Conservation (phyloP, 169 alveolate genomes). For the Plasmodium reichenowi region DNA sequence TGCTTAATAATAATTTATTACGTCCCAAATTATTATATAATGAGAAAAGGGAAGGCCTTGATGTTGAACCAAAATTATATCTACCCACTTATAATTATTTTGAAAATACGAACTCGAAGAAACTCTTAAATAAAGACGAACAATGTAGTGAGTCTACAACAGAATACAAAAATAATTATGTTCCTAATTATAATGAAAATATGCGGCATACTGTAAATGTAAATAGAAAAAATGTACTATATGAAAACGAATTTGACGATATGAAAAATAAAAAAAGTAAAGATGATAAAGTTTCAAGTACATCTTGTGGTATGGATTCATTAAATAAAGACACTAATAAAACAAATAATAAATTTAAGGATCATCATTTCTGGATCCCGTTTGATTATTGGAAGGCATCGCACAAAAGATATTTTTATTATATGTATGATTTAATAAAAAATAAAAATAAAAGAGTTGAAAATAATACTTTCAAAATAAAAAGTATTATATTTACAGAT, state of each 20-base stretch:
- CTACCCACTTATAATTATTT: neutral
- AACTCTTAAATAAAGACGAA: neutral
- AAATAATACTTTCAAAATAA: slow-evolving; percentile 61
- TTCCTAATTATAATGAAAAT: slow-evolving; percentile 3
- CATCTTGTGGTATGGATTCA: slow-evolving; percentile 63
- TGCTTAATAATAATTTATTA: neutral
- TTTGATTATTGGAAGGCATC: slow-evolving; percentile 78
- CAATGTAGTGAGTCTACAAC: too few species aligned
- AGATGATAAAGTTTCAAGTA: slow-evolving; percentile 28
- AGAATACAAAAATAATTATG: neutral
- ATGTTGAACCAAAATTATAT: too few species aligned
- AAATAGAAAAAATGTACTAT: slow-evolving; percentile 21
- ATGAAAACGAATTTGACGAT: slow-evolving; percentile 43
- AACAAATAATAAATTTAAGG: slow-evolving; percentile 52
- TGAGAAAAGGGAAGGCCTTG: too few species aligned
- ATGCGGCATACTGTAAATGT: slow-evolving; percentile 35
- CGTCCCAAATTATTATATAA: too few species aligned
- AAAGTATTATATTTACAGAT: slow-evolving; percentile 68
- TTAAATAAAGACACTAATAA: slow-evolving; percentile 47
- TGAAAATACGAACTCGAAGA: neutral
- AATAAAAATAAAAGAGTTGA: slow-evolving; percentile 65
- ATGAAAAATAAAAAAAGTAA: slow-evolving; percentile 19
- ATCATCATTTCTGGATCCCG: slow-evolving; percentile 76
- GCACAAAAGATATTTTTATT: slow-evolving; percentile 74
- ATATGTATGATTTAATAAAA: slow-evolving; percentile 67